Percentiles rank a stretch among this genome's conserved stretches.
phyloP scores from a whole-genome alignment of 305 asterid genomes.

The Ajuga reptans region DNA sequence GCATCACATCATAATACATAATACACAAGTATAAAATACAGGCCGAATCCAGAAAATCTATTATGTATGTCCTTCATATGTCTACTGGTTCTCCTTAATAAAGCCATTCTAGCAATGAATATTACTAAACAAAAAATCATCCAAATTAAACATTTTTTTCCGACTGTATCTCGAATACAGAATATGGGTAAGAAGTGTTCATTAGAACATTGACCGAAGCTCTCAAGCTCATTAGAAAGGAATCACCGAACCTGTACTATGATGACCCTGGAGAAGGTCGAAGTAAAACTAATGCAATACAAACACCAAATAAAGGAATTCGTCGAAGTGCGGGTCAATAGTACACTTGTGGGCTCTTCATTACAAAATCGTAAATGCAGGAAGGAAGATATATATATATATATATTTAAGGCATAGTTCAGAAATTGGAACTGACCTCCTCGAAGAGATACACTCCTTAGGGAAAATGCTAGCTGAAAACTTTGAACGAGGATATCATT shows the following conservation, averaged over 20 bases:
- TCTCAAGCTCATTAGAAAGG: conserved; percentile 6
- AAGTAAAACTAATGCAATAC: conserved; percentile 18
- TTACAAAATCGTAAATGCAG: conserved; percentile 8
- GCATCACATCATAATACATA: background rate
- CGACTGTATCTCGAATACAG: background rate
- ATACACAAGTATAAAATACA: background rate
- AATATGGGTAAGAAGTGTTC: background rate
- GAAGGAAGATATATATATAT: background rate
- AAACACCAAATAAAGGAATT: background rate
- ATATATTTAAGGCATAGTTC: conserved; percentile 18
- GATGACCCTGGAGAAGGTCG: conserved; percentile 8
- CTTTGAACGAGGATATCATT: conserved; percentile 70
- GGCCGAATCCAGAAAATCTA: background rate
- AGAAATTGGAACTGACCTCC: conserved; percentile 45
- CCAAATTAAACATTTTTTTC: conserved; percentile 13
- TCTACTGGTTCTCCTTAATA: conserved; percentile 2
- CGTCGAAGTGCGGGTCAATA: background rate
- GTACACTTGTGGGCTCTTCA: background rate
- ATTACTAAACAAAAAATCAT: background rate
- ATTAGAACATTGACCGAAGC: background rate
- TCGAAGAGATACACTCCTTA: conserved; percentile 56
- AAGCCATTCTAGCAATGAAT: conserved; percentile 10
- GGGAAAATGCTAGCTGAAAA: conserved; percentile 73
- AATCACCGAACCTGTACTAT: background rate
- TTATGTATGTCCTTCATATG: background rate